Percentiles rank a stretch among this genome's conserved stretches.
Conservation (phyloP, 257 asterid genomes). For the Solanum tacnaense region DNA sequence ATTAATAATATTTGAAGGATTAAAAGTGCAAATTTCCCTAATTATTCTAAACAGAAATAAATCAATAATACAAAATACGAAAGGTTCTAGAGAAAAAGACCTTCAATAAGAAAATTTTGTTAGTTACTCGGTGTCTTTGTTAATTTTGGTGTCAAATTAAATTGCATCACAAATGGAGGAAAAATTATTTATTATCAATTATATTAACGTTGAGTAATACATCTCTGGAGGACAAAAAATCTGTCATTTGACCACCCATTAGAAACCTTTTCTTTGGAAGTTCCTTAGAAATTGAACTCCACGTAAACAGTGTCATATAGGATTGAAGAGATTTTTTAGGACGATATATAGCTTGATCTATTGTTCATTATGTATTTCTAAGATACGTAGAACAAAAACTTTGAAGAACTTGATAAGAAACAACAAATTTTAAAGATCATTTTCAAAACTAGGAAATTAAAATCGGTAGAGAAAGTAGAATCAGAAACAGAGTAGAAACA, state of each 20-base stretch:
- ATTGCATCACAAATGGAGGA: too few species aligned
- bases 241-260: neutral
- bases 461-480: too few species aligned
- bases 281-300: neutral
- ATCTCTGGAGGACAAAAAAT: neutral
- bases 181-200: neutral
- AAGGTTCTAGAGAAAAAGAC: neutral
- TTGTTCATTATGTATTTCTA: too few species aligned
- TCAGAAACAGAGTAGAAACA: too few species aligned
- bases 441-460: too few species aligned
- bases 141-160: too few species aligned
- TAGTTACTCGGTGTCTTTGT: too few species aligned
- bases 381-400: too few species aligned
- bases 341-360: neutral
- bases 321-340: neutral
- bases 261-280: neutral
- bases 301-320: neutral
- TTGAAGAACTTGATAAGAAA: too few species aligned
- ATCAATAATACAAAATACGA: neutral
- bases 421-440: too few species aligned
- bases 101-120: neutral
- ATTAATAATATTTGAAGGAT: neutral
- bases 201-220: neutral
- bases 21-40: neutral
- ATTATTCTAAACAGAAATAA: neutral